Conservation (phyloP, 768 basidiomycete species). For the Trametes cingulata region DNA sequence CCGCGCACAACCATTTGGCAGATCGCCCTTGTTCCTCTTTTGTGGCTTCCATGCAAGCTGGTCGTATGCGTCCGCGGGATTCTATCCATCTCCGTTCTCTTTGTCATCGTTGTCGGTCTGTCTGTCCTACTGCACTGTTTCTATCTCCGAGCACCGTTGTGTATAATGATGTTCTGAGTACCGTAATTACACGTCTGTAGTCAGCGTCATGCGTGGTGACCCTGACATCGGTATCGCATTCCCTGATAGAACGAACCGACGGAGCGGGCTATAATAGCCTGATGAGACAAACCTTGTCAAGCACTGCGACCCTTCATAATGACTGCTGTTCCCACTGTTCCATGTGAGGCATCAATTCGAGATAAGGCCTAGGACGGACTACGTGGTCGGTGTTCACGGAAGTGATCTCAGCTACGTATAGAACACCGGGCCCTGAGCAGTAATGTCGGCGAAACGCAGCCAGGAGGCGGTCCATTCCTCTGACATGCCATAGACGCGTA, state of each 20-base stretch:
- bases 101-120: background rate
- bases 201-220: background rate
- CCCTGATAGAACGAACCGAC: background rate
- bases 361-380: background rate
- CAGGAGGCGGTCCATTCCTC: background rate
- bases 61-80: background rate
- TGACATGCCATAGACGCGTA: background rate
- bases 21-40: background rate
- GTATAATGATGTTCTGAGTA: background rate
- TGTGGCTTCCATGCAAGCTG: background rate
- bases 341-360: background rate
- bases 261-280: background rate
- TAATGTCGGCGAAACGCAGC: slow-evolving; percentile 13
- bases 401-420: background rate
- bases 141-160: background rate
- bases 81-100: background rate
- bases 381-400: background rate
- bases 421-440: background rate
- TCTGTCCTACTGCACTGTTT: too few species aligned
- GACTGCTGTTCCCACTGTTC: background rate
- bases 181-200: background rate
- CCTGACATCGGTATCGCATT: background rate
- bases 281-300: background rate
- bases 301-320: background rate
- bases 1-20: background rate